Evolutionary conservation across 2,329 filamentous ascomycete species (phyloP).

Genomic region (Cordyceps cateniannulata): DNA sequence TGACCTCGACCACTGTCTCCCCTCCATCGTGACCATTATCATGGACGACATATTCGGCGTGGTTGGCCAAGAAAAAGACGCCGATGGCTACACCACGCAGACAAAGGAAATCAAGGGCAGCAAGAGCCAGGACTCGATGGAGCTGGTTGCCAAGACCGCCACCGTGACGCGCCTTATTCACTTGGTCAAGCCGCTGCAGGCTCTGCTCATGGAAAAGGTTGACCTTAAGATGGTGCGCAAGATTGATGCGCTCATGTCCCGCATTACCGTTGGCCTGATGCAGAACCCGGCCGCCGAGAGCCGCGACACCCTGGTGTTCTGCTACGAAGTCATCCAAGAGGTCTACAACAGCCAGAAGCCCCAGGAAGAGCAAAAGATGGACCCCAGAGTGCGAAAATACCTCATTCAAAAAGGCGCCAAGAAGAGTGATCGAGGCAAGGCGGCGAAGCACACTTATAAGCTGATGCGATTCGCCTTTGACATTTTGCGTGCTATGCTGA

Average conservation of each 20-base stretch:
- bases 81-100: constrained; percentile 87
- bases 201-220: constrained; percentile 75
- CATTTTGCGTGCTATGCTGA: constrained; percentile 75
- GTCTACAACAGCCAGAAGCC: constrained; percentile 63
- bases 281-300: constrained; percentile 74
- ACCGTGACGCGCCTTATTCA: constrained; percentile 68
- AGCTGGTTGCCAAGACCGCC: constrained; percentile 77
- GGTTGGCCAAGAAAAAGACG: constrained; percentile 92
- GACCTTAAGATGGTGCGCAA: constrained; percentile 79
- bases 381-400: constrained; percentile 63
- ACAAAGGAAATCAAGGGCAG: constrained; percentile 98
- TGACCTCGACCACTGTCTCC: constrained; percentile 81
- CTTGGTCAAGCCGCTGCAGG: constrained; percentile 71
- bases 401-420: constrained; percentile 74
- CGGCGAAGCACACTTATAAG: constrained; percentile 79
- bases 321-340: constrained; percentile 87
- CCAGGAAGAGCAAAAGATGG: constrained; percentile 45
- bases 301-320: constrained; percentile 83
- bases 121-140: constrained; percentile 97
- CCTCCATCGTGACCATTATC: constrained; percentile 71
- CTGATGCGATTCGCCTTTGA: constrained; percentile 83
- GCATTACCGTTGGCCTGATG: constrained; percentile 75
- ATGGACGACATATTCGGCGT: constrained; percentile 97
- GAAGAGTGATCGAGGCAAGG: constrained; percentile 65
- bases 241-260: constrained; percentile 79